Conservation (phyloP, 208 protist genomes). For the Kentomonas sorsogonicus region DNA sequence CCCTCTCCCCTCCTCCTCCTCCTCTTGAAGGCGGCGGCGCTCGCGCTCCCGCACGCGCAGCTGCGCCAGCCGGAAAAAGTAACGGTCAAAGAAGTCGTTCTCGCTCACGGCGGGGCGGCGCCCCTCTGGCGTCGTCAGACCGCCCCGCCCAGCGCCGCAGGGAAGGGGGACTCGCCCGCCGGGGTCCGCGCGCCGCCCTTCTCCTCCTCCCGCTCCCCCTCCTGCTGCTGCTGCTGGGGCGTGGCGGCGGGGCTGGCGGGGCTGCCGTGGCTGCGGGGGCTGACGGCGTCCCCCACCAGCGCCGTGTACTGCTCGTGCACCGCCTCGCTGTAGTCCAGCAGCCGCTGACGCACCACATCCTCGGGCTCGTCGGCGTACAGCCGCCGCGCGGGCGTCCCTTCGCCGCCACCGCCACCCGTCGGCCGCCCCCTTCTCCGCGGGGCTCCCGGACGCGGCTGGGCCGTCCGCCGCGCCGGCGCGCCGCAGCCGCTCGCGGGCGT, state of each 20-base stretch:
- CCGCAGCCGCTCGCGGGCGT: slow-evolving; percentile 10
- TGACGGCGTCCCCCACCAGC: slow-evolving; percentile 50
- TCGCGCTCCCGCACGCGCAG: slow-evolving; percentile 31
- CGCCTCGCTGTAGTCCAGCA: slow-evolving; percentile 58
- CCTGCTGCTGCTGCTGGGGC: too few species aligned
- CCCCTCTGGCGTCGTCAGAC: neutral
- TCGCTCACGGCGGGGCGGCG: slow-evolving; percentile 19
- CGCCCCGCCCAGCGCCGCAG: neutral
- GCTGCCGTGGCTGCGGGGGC: slow-evolving; percentile 21
- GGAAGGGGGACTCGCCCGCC: neutral
- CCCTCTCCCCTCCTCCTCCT: neutral
- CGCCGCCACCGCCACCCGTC: too few species aligned
- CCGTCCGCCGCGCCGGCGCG: neutral
- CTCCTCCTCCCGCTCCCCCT: neutral
- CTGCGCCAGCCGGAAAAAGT: slow-evolving; percentile 81
- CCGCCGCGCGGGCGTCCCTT: too few species aligned
- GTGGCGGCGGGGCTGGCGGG: slow-evolving; percentile 8
- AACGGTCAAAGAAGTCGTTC: slow-evolving; percentile 80
- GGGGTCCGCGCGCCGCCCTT: neutral
- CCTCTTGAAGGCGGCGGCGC: slow-evolving; percentile 11
- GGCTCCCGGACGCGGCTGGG: slow-evolving; percentile 1
- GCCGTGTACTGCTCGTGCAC: slow-evolving; percentile 48
- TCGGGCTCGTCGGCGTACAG: slow-evolving; percentile 29
- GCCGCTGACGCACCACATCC: slow-evolving; percentile 41
- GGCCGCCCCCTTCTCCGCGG: neutral